phyloP scores from a whole-genome alignment of 306 rosid genomes.

The Aeschynomene evenia region DNA sequence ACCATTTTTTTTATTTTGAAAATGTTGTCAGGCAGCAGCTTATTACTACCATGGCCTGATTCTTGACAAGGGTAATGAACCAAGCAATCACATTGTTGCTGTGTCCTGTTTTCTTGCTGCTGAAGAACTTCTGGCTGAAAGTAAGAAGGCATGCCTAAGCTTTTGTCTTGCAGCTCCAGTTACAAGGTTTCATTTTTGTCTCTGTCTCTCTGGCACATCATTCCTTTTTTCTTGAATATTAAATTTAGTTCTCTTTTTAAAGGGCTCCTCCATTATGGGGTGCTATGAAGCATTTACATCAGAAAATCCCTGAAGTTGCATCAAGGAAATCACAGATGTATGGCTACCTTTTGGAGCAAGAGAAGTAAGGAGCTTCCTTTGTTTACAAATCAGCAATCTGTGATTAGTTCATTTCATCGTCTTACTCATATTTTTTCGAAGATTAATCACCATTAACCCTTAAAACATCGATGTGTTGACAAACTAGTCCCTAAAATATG shows the following conservation, averaged over 20 bases:
- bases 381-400: neutral
- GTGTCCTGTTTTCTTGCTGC: conserved; percentile 92
- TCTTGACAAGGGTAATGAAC: conserved; percentile 84
- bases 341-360: conserved; percentile 81
- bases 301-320: conserved; percentile 92
- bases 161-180: conserved; percentile 88
- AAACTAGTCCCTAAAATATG: no score
- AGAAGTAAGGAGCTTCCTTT: conserved; percentile 56
- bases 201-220: conserved; percentile 1
- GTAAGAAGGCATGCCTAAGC: conserved; percentile 83
- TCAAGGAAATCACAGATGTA: conserved; percentile 84
- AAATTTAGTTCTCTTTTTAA: conserved; percentile 8
- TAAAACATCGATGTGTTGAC: no score
- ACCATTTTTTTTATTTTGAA: neutral
- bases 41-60: conserved; percentile 92
- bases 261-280: conserved; percentile 95
- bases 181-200: conserved; percentile 54
- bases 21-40: conserved; percentile 71
- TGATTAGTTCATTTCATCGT: conserved; percentile 6
- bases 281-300: conserved; percentile 72
- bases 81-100: conserved; percentile 59
- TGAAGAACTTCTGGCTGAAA: conserved; percentile 72
- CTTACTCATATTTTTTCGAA: neutral
- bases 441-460: no score
- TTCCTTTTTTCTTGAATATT: neutral